Evolutionary conservation across 495 filamentous ascomycete species (phyloP).

Genomic region (Podospora appendiculata): DNA sequence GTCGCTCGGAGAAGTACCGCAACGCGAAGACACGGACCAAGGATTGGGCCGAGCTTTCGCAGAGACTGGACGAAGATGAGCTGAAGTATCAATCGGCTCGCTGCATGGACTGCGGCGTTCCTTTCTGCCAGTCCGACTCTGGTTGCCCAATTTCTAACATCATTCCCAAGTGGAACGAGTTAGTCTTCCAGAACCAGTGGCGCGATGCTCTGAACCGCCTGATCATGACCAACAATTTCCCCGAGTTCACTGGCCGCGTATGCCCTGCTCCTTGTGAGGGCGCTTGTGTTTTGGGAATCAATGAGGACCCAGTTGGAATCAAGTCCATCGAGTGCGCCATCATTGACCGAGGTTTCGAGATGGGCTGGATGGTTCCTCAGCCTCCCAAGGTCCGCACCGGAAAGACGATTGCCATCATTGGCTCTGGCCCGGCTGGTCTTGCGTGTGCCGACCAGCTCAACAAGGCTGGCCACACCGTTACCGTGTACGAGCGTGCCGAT

Average conservation of each 20-base stretch:
- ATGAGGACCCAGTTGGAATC: constrained; percentile 95
- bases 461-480: constrained; percentile 83
- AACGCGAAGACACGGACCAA: constrained; percentile 76
- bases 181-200: constrained; percentile 70
- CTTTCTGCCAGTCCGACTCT: constrained; percentile 96
- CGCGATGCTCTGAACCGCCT: constrained; percentile 89
- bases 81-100: constrained; percentile 97
- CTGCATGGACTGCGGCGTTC: constrained; percentile 99
- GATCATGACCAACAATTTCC: constrained; percentile 99
- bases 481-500: constrained; percentile 94
- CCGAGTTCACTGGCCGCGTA: constrained; percentile 97
- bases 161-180: constrained; percentile 98
- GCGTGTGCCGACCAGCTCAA: constrained; percentile 94
- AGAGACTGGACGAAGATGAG: constrained; percentile 88
- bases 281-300: constrained; percentile 96
- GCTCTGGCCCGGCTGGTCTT: constrained; percentile 89
- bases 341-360: constrained; percentile 98
- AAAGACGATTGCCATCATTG: constrained; percentile 88
- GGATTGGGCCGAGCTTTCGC: constrained; percentile 92
- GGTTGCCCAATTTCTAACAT: constrained; percentile 99
- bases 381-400: constrained; percentile 77
- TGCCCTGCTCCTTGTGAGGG: constrained; percentile 98
- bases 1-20: constrained; percentile 92
- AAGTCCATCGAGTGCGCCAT: constrained; percentile 99
- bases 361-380: constrained; percentile 95